Evolutionary conservation across 108 stramenopile species (phyloP), one percentile per base, ranked within the genome.

Genomic region (Mayamaea pseudoterrestris): DNA sequence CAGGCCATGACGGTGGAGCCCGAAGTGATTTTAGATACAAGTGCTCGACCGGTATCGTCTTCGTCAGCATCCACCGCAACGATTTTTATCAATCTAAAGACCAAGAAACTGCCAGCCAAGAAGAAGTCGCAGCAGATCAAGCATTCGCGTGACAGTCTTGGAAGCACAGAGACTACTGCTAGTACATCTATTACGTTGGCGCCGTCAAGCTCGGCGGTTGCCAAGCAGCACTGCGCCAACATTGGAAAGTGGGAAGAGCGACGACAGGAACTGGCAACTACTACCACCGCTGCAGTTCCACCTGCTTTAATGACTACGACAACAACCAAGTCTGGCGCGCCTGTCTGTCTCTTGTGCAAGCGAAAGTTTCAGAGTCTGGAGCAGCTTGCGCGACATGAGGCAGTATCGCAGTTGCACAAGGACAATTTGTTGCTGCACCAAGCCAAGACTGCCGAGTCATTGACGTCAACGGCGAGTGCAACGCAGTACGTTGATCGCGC

Each of bases 231-330:
- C 30, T 63, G 48, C 1, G 54, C 70, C n/a, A 65, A 82, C 46
- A 81, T 89, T 50, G 67, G 68, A 26, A 79, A 77, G 37, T 89
- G 87, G 87, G 66, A 56, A 2, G 71, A 73, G 43, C 73, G 77
- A 23, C 24, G 52, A 30, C 18, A 13, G 28, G 18, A 13, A 2
- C 14, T 23, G 26, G 13, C 44, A 27, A 55, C n/a, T 7, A 13
- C 41, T 17, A 36, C 5, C 34, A 30, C 18, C 27, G 7, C 22
- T 7, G 43, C 45, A 12, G 28, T 22, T 27, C 29, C 8, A 18
- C 8, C 49, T 35, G 30, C 35, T 31, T 28, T 24, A 3, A 5
- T 42, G 0, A 34, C 16, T 30, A 5, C 22, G 13, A 35, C 7
- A 32, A 42, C 28, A 14, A 23, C 56, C 16, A 44, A 27, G 11